Conservation (phyloP, 371 early-diverging fungal genomes). For the Neoconidiobolus thromboides region DNA sequence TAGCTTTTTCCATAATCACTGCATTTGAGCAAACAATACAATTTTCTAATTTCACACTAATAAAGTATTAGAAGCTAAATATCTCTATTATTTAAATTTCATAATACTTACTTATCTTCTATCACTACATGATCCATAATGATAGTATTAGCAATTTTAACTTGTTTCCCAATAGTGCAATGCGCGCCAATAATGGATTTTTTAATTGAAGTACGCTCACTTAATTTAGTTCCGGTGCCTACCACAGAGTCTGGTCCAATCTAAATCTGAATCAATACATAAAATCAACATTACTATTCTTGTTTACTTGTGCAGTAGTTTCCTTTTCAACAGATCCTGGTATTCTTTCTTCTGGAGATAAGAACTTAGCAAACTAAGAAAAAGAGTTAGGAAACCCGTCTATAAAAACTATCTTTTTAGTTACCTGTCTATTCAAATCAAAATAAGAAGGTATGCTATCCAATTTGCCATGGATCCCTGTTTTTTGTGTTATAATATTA, state of each 20-base stretch:
- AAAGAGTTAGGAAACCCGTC: not conserved
- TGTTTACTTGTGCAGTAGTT: not conserved
- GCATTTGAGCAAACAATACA: constrained; percentile 71
- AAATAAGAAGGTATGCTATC: constrained; percentile 62
- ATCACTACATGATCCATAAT: constrained; percentile 86
- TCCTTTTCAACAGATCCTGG: not conserved
- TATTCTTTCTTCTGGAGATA: not conserved
- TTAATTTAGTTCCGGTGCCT: constrained; percentile 73
- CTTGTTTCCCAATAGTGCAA: constrained; percentile 80
- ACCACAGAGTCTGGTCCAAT: constrained; percentile 72
- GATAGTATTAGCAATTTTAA: constrained; percentile 81
- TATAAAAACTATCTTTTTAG: not conserved
- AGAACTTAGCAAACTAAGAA: not conserved
- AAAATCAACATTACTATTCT: too few species aligned
- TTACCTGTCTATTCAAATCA: constrained; percentile 64
- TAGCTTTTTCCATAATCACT: constrained; percentile 49
- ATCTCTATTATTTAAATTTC: not conserved
- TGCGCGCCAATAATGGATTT: constrained; percentile 82
- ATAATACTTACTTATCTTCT: constrained; percentile 47
- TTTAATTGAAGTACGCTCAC: constrained; percentile 77
- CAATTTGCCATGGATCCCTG: constrained; percentile 31
- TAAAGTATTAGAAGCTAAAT: not conserved
- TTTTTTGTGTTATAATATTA: not conserved
- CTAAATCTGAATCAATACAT: too few species aligned
- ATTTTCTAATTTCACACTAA: constrained; percentile 73